These are phyloP conservation scores for Kregervanrija delftensis DNA, from an alignment of 805 yeast genomes.

Conservation along the genomic window DNA sequence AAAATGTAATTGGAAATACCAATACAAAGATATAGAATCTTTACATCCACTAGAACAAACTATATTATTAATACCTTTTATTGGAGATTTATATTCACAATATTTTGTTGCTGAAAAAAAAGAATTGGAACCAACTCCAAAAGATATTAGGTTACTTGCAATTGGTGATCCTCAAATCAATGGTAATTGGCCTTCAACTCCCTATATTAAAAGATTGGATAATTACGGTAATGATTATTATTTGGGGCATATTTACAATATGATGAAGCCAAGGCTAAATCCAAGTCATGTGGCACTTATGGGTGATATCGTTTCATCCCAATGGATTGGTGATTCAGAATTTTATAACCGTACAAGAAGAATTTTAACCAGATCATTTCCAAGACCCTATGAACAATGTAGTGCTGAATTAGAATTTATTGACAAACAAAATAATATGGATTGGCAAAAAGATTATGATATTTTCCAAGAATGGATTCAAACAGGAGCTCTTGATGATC, in stretches of 20 bases:
- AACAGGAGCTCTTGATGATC: conserved; percentile 25
- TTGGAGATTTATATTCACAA: conserved; percentile 28
- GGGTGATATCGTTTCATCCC: conserved; percentile 91
- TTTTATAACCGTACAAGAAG: conserved; percentile 74
- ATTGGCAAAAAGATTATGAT: conserved; percentile 44
- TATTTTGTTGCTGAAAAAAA: conserved; percentile 23
- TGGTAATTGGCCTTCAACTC: conserved; percentile 72
- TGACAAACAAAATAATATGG: conserved; percentile 43
- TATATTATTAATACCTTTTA: conserved; percentile 23
- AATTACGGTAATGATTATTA: conserved; percentile 86
- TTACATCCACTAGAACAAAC: conserved; percentile 10
- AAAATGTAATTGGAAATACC: conserved; percentile 55
- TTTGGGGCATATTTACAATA: conserved; percentile 72
- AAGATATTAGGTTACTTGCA: conserved; percentile 56
- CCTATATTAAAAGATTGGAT: conserved; percentile 69
- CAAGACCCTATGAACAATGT: conserved; percentile 47
- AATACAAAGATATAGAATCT: conserved; percentile 17
- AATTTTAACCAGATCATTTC: conserved; percentile 63
- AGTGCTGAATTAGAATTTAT: conserved; percentile 41
- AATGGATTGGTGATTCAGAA: conserved; percentile 89
- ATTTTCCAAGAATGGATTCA: conserved; percentile 24
- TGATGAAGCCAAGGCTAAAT: conserved; percentile 52
- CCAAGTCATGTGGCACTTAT: conserved; percentile 84
- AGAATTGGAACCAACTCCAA: conserved; percentile 10
- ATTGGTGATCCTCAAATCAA: conserved; percentile 97